These are phyloP conservation scores for Stipa capillata DNA, from an alignment of 176 grass and related monocot species.

Conservation along the genomic window DNA sequence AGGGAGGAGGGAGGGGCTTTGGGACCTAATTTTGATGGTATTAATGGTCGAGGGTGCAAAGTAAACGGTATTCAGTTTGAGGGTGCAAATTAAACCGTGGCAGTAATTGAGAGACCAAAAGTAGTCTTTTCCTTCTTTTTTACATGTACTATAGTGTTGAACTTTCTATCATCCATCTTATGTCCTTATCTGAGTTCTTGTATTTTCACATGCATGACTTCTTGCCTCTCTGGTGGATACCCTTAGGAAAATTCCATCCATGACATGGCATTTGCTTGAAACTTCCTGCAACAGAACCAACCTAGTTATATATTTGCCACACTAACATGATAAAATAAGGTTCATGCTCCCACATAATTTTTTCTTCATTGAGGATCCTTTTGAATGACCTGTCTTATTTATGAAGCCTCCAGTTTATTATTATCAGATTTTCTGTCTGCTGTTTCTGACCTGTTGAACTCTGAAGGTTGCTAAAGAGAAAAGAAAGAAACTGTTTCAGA, in stretches of 20 bases:
- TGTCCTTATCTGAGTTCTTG: neutral
- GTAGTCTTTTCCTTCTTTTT: no score
- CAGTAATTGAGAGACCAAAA: no score
- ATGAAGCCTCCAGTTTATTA: slow-evolving; percentile 11
- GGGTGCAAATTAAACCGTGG: no score
- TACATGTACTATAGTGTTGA: neutral
- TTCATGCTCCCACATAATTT: neutral
- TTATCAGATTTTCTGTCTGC: slow-evolving; percentile 13
- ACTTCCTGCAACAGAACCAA: neutral
- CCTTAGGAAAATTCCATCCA: no score
- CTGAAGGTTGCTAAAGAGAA: slow-evolving; percentile 55
- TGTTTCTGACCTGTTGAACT: slow-evolving; percentile 17
- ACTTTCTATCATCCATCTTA: neutral
- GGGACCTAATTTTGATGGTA: no score
- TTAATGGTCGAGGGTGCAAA: no score
- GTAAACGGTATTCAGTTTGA: no score
- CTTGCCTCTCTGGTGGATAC: no score
- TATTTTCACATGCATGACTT: no score
- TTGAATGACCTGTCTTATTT: slow-evolving; percentile 14
- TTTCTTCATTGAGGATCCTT: neutral
- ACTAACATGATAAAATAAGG: slow-evolving; percentile 7
- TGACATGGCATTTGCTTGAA: slow-evolving; percentile 7
- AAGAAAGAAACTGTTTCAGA: slow-evolving; percentile 45
- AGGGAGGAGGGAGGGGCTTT: no score
- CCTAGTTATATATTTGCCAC: neutral